A percentile compares a stretch with the other conserved stretches of the same genome.
These are phyloP conservation scores for Lumnitzera littorea DNA, from an alignment of 345 rosid genomes.

Conservation along the genomic window DNA sequence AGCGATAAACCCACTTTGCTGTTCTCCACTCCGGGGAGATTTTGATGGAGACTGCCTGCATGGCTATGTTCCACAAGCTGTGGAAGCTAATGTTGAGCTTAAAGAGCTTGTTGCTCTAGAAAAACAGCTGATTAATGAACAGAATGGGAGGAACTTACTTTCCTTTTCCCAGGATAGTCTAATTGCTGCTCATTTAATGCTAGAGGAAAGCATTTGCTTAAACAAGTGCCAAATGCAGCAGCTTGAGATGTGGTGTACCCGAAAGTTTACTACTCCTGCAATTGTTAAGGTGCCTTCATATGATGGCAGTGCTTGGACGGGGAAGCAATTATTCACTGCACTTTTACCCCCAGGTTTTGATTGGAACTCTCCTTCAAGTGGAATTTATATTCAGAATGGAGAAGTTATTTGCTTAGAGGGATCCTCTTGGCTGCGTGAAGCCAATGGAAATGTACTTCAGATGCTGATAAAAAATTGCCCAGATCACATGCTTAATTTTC, in stretches of 20 bases:
- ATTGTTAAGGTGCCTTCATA: slow-evolving; percentile 36
- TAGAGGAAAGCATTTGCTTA: slow-evolving; percentile 45
- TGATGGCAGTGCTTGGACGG: slow-evolving; percentile 54
- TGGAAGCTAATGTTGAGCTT: slow-evolving; percentile 68
- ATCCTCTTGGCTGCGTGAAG: slow-evolving; percentile 67
- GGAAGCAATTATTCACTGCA: slow-evolving; percentile 76
- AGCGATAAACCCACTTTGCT: slow-evolving; percentile 79
- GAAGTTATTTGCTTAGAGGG: slow-evolving; percentile 62
- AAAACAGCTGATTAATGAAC: slow-evolving; percentile 61
- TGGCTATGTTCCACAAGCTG: slow-evolving; percentile 86
- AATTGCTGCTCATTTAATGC: slow-evolving; percentile 57
- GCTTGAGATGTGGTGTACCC: slow-evolving; percentile 63
- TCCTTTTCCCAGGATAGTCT: slow-evolving; percentile 79
- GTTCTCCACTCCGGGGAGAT: slow-evolving; percentile 87
- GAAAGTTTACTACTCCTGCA: slow-evolving; percentile 33
- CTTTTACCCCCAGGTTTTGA: slow-evolving; percentile 65
- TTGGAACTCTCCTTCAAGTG: slow-evolving; percentile 32
- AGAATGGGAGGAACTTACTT: slow-evolving; percentile 74
- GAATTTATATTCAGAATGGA: slow-evolving; percentile 45
- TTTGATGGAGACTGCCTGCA: slow-evolving; percentile 97
- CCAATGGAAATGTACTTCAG: slow-evolving; percentile 63
- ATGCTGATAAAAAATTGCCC: slow-evolving; percentile 41
- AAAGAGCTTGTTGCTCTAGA: slow-evolving; percentile 75
- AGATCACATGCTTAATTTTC: slow-evolving; percentile 48
- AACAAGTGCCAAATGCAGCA: slow-evolving; percentile 63